These are phyloP conservation scores for Lecanoromycetidae sp. DNA, from an alignment of 2,329 filamentous ascomycete genomes.

Conservation along the genomic window DNA sequence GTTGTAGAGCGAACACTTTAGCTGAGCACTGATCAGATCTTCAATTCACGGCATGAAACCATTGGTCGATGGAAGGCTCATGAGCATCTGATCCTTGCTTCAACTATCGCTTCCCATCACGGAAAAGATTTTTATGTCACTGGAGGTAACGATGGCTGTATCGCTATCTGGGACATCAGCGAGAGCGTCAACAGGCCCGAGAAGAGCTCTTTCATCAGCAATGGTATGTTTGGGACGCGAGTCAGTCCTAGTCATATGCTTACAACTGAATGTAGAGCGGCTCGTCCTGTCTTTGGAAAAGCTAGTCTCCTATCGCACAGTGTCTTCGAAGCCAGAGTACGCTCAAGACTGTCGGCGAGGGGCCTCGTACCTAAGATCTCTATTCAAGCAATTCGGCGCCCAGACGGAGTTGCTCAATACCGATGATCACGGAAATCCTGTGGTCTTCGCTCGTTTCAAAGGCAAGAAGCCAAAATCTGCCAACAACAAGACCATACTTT, in stretches of 20 bases:
- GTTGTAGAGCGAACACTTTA: not conserved
- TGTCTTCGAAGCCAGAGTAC: slow-evolving; percentile 76
- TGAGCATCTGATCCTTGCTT: slow-evolving; percentile 74
- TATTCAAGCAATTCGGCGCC: slow-evolving; percentile 87
- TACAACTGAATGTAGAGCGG: slow-evolving; percentile 33
- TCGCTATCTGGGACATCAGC: slow-evolving; percentile 75
- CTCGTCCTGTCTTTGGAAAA: slow-evolving; percentile 62
- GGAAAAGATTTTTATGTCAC: slow-evolving; percentile 79
- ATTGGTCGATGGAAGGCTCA: slow-evolving; percentile 72
- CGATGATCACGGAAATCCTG: slow-evolving; percentile 67
- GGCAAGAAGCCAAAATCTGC: slow-evolving; percentile 56
- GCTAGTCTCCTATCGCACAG: slow-evolving; percentile 82
- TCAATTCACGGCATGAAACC: slow-evolving; percentile 73
- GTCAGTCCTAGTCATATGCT: too few species aligned
- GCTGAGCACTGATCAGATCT: slow-evolving; percentile 38
- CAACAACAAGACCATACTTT: slow-evolving; percentile 72
- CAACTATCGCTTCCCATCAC: slow-evolving; percentile 58
- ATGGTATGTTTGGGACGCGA: slow-evolving; percentile 32
- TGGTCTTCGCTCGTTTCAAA: slow-evolving; percentile 82
- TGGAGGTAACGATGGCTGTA: slow-evolving; percentile 79
- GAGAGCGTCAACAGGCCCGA: slow-evolving; percentile 40
- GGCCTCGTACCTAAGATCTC: slow-evolving; percentile 74
- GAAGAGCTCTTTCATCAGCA: slow-evolving; percentile 41
- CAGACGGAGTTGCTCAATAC: slow-evolving; percentile 83
- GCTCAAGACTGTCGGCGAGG: slow-evolving; percentile 86